Evolutionary conservation across 306 rosid genomes (phyloP), one percentile per base, ranked within the genome.

Genomic region (Abrus pulchellus): DNA sequence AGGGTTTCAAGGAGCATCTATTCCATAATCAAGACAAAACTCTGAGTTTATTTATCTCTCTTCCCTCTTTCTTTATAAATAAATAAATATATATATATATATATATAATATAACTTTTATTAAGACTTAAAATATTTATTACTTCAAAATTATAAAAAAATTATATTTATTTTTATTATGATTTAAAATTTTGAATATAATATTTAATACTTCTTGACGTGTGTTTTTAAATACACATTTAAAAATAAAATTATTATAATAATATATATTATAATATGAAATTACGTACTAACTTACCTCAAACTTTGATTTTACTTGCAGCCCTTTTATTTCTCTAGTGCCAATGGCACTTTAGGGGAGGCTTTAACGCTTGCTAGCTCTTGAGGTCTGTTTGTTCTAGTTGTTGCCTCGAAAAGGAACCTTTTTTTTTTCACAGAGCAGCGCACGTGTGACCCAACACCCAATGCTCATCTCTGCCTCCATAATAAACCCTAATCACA

Each of bases 371-470:
- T 88, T 89, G 88, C 70, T 88, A 87, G 88, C 67, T 84, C 59
- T 77, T 69, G 86, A 83, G 90, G 91, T 82, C 79, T 80, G 87
- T 85, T 83, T 82, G 90, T 82, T 89, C 87, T 77, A 89, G 85
- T 86, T 88, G 88, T 87, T 92, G 90, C 98, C 98, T 94, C 93
- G 97, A 84, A 88, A 94, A 94, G 82, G 92, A 92, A 84, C 89
- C 89, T 60, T 76, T 76, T 52, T 75, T 74, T 90, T 80, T 75
- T 29, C 20, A 82, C 86, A 87, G 94, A 88, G 86, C 78, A 81
- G 56, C 75, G 97, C 97, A 94, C 94, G 98, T 94, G 98, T 88
- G 97, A 86, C 93, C 90, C 97, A 85, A 76, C 86, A 79, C 87
- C 97, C 97, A 83, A 94, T 86, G 94, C 85, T 81, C 79, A 28